Conservation (phyloP, 2,329 filamentous ascomycete species). For the Hymenoscyphus salicellus region DNA sequence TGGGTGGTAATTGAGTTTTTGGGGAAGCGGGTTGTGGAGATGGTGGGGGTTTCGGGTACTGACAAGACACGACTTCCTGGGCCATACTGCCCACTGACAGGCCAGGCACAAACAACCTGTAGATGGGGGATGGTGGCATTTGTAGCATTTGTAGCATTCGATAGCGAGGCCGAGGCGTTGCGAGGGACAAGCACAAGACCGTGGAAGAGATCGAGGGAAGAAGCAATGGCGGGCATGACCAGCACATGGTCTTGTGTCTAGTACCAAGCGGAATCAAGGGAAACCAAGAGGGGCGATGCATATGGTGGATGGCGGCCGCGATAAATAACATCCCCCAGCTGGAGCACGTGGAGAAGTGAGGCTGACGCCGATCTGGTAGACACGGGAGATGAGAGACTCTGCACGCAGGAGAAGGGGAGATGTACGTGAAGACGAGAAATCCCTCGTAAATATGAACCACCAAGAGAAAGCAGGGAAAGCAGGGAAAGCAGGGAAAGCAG, state of each 20-base stretch:
- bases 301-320: not conserved
- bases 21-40: not conserved
- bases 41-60: constrained; percentile 31
- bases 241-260: not conserved
- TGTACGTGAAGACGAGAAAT: not conserved
- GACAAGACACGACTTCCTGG: constrained; percentile 52
- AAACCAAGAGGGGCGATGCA: not conserved
- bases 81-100: constrained; percentile 56
- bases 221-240: constrained; percentile 39
- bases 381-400: not conserved
- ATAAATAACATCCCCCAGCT: not conserved
- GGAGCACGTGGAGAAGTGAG: not conserved
- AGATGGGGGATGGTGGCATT: constrained; percentile 31
- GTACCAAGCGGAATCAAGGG: not conserved
- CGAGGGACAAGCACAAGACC: not conserved
- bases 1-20: constrained; percentile 1
- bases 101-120: constrained; percentile 55
- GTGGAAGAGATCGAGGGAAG: constrained; percentile 21
- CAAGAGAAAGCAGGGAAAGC: not conserved
- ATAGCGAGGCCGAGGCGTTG: not conserved
- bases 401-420: too few species aligned
- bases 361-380: not conserved
- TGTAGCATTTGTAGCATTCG: not conserved
- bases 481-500: constrained; percentile 28
- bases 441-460: not conserved